Evolutionary conservation across 305 asterid species (phyloP).

Genomic region (Euphrasia arctica): DNA sequence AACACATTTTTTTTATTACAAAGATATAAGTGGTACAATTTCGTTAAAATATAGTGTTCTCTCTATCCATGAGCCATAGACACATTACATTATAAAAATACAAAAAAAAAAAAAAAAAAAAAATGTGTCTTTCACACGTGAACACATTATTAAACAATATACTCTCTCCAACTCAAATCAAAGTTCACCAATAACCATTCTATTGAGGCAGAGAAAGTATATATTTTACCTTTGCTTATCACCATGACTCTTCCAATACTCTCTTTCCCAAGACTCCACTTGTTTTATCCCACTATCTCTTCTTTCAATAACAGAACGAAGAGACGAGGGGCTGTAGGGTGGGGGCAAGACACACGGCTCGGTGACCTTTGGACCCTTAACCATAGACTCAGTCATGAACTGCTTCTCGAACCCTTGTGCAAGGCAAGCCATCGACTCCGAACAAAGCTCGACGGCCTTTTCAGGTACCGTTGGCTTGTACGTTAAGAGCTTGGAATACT

Average conservation of each 20-base stretch:
- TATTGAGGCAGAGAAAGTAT: no score
- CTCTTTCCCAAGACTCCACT: constrained; percentile 23
- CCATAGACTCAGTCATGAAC: constrained; percentile 60
- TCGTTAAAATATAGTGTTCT: no score
- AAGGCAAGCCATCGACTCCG: constrained; percentile 68
- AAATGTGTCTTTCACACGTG: no score
- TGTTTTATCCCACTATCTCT: constrained; percentile 44
- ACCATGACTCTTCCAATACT: constrained; percentile 47
- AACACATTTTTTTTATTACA: no score
- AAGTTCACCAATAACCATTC: no score
- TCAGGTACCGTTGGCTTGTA: constrained; percentile 32
- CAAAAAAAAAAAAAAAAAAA: no score
- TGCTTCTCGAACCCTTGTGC: constrained; percentile 57
- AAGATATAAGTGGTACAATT: no score
- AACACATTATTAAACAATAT: no score
- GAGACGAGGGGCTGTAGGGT: constrained; percentile 57
- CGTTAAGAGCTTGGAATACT: constrained; percentile 61
- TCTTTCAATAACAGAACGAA: constrained; percentile 44
- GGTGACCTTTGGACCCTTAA: constrained; percentile 39
- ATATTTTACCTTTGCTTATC: constrained; percentile 27
- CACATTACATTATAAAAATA: no score
- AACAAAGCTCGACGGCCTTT: constrained; percentile 70
- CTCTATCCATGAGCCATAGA: no score
- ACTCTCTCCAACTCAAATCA: no score
- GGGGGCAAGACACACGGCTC: constrained; percentile 71